Evolutionary conservation across 352 stramenopile genomes (phyloP).

Genomic region (Blastocystis sp.): DNA sequence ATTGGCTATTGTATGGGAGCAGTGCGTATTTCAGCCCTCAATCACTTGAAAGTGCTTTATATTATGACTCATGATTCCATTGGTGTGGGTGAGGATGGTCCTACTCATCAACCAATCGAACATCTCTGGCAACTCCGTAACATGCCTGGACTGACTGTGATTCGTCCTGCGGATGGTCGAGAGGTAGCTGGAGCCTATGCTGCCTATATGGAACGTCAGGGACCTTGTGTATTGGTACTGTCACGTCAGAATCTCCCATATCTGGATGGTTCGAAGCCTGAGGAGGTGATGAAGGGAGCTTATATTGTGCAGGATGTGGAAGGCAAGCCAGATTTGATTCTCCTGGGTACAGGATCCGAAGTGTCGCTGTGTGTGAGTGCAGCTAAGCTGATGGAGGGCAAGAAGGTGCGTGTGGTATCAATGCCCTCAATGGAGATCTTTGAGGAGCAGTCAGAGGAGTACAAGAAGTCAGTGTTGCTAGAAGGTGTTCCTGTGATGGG

Average conservation of each 20-base stretch:
- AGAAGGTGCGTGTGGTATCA: constrained; percentile 85
- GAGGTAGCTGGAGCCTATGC: constrained; percentile 90
- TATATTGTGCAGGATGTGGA: constrained; percentile 75
- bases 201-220: constrained; percentile 71
- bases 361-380: constrained; percentile 86
- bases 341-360: constrained; percentile 82
- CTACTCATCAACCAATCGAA: constrained; percentile 97
- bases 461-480: constrained; percentile 87
- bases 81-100: constrained; percentile 94
- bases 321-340: constrained; percentile 70
- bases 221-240: constrained; percentile 85
- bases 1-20: constrained; percentile 89
- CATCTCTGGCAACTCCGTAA: constrained; percentile 86
- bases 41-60: constrained; percentile 88
- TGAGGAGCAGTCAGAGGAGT: constrained; percentile 84
- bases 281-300: constrained; percentile 81
- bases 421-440: constrained; percentile 95
- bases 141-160: constrained; percentile 95
- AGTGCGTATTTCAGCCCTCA: constrained; percentile 86
- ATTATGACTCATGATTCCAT: constrained; percentile 99
- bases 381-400: constrained; percentile 78
- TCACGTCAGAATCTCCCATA: constrained; percentile 81
- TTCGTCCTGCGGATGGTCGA: constrained; percentile 91
- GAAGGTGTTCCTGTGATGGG: constrained; percentile 85
- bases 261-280: constrained; percentile 77